Evolutionary conservation across 2,329 filamentous ascomycete species (phyloP).

Genomic region (Orbilia oligospora): DNA sequence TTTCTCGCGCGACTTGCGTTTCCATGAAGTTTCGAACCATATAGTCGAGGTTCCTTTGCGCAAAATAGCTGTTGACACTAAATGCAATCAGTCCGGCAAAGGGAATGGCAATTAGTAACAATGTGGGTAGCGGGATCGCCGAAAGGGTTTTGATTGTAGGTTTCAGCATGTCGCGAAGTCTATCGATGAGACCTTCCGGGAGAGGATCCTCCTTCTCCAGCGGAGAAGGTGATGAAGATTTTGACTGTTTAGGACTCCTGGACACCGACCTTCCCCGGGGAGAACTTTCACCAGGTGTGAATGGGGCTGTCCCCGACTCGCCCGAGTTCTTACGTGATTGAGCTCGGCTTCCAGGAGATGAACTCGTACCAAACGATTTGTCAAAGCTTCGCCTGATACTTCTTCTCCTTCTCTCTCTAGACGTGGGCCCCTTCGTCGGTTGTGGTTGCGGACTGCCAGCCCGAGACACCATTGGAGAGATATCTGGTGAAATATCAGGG

Average conservation of each 20-base stretch:
- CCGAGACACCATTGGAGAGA: slow-evolving; percentile 48
- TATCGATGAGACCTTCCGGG: slow-evolving; percentile 27
- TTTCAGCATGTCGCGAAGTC: slow-evolving; percentile 46
- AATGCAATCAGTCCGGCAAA: slow-evolving; percentile 54
- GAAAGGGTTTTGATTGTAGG: slow-evolving; percentile 50
- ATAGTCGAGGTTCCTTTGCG: slow-evolving; percentile 49
- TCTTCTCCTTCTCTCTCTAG: slow-evolving; percentile 33
- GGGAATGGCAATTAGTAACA: slow-evolving; percentile 51
- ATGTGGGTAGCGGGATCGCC: slow-evolving; percentile 48
- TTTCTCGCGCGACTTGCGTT: slow-evolving; percentile 36
- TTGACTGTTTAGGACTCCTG: slow-evolving; percentile 18
- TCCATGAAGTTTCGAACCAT: slow-evolving; percentile 58
- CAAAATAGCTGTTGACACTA: slow-evolving; percentile 55
- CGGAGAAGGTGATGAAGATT: slow-evolving; percentile 37
- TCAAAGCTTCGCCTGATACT: slow-evolving; percentile 42
- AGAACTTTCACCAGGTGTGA: slow-evolving; percentile 10
- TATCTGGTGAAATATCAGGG: slow-evolving; percentile 50
- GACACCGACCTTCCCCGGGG: slow-evolving; percentile 36
- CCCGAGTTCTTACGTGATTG: slow-evolving; percentile 33
- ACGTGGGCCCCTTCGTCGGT: not conserved
- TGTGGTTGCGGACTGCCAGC: slow-evolving; percentile 35
- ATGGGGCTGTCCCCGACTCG: not conserved
- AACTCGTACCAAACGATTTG: slow-evolving; percentile 25
- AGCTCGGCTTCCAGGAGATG: not conserved
- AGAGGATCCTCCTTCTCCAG: slow-evolving; percentile 37